Conservation (phyloP, 2,329 filamentous ascomycete species). For the Ascochyta rabiei region DNA sequence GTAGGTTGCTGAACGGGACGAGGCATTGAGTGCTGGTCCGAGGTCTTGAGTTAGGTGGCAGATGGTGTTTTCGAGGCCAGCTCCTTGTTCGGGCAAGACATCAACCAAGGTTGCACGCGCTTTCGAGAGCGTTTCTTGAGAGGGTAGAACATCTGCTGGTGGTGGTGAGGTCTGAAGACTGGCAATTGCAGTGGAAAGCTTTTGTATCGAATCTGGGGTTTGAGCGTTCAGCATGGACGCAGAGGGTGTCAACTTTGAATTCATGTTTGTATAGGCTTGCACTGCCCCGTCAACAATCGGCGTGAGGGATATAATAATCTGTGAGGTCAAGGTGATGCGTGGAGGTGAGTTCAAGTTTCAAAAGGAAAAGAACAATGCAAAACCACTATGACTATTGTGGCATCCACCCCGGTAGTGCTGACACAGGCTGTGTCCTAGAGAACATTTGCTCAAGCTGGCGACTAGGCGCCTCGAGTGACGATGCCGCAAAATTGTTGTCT, state of each 20-base stretch:
- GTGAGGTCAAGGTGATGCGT: neutral
- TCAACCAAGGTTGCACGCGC: slow-evolving; percentile 46
- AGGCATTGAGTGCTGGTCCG: slow-evolving; percentile 66
- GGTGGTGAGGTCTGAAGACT: slow-evolving; percentile 26
- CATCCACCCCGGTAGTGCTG: neutral
- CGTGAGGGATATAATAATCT: neutral
- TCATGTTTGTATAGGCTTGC: neutral
- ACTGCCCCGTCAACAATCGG: neutral
- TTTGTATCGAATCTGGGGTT: slow-evolving; percentile 19
- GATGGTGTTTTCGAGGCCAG: slow-evolving; percentile 52
- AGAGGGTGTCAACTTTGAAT: neutral
- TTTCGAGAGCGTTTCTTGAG: slow-evolving; percentile 30
- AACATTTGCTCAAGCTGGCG: neutral
- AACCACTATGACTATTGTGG: neutral
- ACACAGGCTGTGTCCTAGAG: neutral
- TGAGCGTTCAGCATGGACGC: slow-evolving; percentile 21
- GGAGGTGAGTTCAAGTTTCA: too few relatives aligned
- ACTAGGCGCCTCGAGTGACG: neutral
- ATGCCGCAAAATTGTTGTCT: neutral
- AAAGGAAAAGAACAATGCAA: neutral
- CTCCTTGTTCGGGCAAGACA: slow-evolving; percentile 48
- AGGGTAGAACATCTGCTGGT: slow-evolving; percentile 45
- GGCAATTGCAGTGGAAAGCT: slow-evolving; percentile 34
- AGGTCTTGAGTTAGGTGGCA: slow-evolving; percentile 55
- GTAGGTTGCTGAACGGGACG: slow-evolving; percentile 61